Evolutionary conservation across 768 basidiomycete species (phyloP).

Genomic region (Ramaria rubella): DNA sequence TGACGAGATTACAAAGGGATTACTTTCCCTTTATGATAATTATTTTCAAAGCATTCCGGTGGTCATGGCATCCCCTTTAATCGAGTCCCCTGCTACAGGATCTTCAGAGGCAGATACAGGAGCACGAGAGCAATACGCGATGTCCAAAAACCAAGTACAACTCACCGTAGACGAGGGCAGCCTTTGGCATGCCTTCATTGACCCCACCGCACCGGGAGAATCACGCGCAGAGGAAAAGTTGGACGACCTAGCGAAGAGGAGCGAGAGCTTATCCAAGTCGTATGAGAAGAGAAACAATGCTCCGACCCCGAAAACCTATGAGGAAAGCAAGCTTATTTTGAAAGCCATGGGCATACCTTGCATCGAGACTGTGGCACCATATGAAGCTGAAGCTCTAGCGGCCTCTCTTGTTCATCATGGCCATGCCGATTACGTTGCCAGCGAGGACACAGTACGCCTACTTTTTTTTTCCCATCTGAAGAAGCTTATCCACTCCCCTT

Average conservation of each 20-base stretch:
- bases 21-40: neutral
- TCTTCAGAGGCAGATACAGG: neutral
- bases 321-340: conserved; percentile 62
- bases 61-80: neutral
- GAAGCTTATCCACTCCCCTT: neutral
- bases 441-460: conserved; percentile 72
- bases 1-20: neutral
- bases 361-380: conserved; percentile 57
- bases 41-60: conserved; percentile 1
- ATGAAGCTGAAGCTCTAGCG: conserved; percentile 84
- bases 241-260: conserved; percentile 40
- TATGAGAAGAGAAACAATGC: conserved; percentile 56
- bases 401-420: conserved; percentile 70
- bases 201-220: neutral
- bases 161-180: conserved; percentile 54
- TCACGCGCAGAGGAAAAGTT: conserved; percentile 15
- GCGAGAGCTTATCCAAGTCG: conserved; percentile 52
- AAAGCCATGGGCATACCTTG: conserved; percentile 78
- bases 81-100: neutral
- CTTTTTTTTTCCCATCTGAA: neutral
- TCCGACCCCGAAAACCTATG: conserved; percentile 61
- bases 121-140: conserved; percentile 5
- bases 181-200: conserved; percentile 46
- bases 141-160: conserved; percentile 55
- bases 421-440: conserved; percentile 79